Evolutionary conservation across 169 alveolate genomes (phyloP).

Genomic region (Plasmodium vinckei): DNA sequence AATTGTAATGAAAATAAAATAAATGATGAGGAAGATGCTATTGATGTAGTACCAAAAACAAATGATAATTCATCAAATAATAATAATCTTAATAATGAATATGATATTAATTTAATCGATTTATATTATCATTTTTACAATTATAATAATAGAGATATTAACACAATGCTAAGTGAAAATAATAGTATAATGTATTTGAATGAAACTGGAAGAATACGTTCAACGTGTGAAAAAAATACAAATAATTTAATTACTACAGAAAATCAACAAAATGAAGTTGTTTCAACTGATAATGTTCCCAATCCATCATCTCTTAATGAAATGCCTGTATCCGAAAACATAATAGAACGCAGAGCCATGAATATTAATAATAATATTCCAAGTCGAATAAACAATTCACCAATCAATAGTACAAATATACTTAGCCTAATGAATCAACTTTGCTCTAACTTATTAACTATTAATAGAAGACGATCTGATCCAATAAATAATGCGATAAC

Average conservation of each 20-base stretch:
- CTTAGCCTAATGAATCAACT: constrained; percentile 56
- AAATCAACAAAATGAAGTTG: not conserved
- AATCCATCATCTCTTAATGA: not conserved
- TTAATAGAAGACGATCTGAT: constrained; percentile 30
- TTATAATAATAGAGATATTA: constrained; percentile 38
- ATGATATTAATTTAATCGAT: constrained; percentile 54
- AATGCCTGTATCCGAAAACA: not conserved
- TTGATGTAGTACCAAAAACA: constrained; percentile 23
- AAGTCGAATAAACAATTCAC: not conserved
- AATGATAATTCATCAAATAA: constrained; percentile 3
- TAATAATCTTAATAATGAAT: constrained; percentile 7
- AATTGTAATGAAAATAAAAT: no score
- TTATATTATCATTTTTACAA: constrained; percentile 68
- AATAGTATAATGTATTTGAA: constrained; percentile 55
- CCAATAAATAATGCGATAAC: not conserved
- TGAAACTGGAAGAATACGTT: constrained; percentile 47
- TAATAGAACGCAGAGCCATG: not conserved
- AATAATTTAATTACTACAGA: constrained; percentile 5
- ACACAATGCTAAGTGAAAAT: constrained; percentile 52
- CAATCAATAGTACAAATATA: constrained; percentile 19
- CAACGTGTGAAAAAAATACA: constrained; percentile 6
- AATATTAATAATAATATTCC: constrained; percentile 3
- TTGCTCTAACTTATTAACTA: constrained; percentile 28
- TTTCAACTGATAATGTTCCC: not conserved
- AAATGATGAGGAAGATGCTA: constrained; percentile 7